A percentile compares a stretch with the other conserved stretches of the same genome.
These are phyloP conservation scores for Heterobasidion irregulare DNA, from an alignment of 1,284 basidiomycete genomes.

Conservation along the genomic window DNA sequence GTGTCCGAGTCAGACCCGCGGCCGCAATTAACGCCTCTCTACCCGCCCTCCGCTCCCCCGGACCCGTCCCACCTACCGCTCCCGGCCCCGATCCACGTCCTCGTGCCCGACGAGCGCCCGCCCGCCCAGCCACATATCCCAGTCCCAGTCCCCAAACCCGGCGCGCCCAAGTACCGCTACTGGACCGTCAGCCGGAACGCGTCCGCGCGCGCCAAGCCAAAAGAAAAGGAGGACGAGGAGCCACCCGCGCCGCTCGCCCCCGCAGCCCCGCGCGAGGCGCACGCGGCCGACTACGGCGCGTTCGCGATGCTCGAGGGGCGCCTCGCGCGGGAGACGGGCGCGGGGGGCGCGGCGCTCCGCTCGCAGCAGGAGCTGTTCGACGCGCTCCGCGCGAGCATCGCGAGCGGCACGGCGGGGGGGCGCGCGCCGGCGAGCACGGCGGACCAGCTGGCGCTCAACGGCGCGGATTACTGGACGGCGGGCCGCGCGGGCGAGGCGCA, in stretches of 20 bases:
- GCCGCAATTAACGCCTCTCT: slow-evolving; percentile 50
- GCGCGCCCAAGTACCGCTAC: slow-evolving; percentile 21
- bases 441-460: slow-evolving; percentile 4
- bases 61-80: slow-evolving; percentile 14
- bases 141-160: slow-evolving; percentile 1
- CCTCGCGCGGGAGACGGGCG: slow-evolving; percentile 32
- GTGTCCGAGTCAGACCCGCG: slow-evolving; percentile 46
- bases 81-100: slow-evolving; percentile 20
- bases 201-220: slow-evolving; percentile 36
- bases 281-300: slow-evolving; percentile 52
- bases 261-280: slow-evolving; percentile 38
- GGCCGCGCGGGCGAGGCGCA: slow-evolving; percentile 44
- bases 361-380: slow-evolving; percentile 28
- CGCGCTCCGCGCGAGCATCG: slow-evolving; percentile 17
- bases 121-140: slow-evolving; percentile 4
- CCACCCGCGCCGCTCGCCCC: slow-evolving; percentile 23
- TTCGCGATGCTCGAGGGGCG: slow-evolving; percentile 41
- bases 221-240: slow-evolving; percentile 45
- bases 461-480: slow-evolving; percentile 36
- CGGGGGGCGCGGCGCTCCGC: slow-evolving; percentile 19
- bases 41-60: slow-evolving; percentile 27
- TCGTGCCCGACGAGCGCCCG: slow-evolving; percentile 9
- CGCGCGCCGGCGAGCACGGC: slow-evolving; percentile 3
- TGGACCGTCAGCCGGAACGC: slow-evolving; percentile 33
- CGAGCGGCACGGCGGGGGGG: slow-evolving; percentile 5